Percentiles rank a stretch among this genome's conserved stretches.
Conservation (phyloP, 306 rosid species). For the Corylus americana region DNA sequence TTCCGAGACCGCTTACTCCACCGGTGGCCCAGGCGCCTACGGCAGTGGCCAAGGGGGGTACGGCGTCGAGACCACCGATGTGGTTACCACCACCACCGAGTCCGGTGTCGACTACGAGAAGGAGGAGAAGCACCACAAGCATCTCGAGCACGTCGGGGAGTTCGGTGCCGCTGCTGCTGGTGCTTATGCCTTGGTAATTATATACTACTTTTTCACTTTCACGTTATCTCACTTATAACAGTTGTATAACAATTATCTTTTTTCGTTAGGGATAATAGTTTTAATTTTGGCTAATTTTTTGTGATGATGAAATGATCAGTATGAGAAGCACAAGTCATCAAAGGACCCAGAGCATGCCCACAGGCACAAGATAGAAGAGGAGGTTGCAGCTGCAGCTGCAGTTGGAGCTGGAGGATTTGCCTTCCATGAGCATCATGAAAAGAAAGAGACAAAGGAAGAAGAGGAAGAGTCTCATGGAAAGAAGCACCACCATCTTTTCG, state of each 20-base stretch:
- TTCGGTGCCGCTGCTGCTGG: conserved; percentile 55
- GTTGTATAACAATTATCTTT: too few species aligned
- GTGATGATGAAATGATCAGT: not conserved
- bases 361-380: conserved; percentile 80
- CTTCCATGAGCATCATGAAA: conserved; percentile 76
- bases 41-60: not conserved
- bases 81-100: not conserved
- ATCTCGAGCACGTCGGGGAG: conserved; percentile 52
- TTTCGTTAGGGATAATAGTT: not conserved
- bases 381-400: conserved; percentile 59
- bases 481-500: conserved; percentile 67
- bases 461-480: conserved; percentile 66
- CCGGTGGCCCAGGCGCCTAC: conserved; percentile 1
- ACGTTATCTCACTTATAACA: too few species aligned
- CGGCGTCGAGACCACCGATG: not conserved
- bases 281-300: too few species aligned
- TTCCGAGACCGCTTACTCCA: not conserved
- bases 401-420: conserved; percentile 70
- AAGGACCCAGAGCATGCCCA: conserved; percentile 67
- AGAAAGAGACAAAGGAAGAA: conserved; percentile 56
- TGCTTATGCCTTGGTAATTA: conserved; percentile 64
- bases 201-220: not conserved
- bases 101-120: conserved; percentile 46
- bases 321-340: conserved; percentile 37
- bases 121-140: conserved; percentile 77